Percentiles rank a stretch among this genome's conserved stretches.
Conservation (phyloP, 345 rosid species). For the Adansonia digitata region DNA sequence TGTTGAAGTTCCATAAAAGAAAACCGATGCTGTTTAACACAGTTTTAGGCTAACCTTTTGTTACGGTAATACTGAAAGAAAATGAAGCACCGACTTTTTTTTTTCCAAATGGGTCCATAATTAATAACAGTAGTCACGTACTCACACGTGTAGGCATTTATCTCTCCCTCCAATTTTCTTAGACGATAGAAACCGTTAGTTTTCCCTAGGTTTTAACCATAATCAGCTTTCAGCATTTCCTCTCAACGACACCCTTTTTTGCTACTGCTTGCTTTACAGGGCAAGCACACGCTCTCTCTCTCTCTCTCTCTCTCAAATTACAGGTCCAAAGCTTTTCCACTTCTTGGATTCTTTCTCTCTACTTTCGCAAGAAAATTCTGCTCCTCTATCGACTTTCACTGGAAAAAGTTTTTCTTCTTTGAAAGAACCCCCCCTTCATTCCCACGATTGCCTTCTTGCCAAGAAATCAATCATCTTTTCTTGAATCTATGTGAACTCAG, state of each 20-base stretch:
- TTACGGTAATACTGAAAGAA: no score
- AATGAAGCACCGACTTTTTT: no score
- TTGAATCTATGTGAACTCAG: neutral
- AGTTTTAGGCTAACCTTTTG: no score
- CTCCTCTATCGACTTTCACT: conserved; percentile 7
- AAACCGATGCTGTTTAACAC: no score
- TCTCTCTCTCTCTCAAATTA: neutral
- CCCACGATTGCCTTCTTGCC: neutral
- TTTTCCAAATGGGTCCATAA: neutral
- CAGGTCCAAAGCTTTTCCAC: conserved; percentile 36
- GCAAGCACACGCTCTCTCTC: neutral
- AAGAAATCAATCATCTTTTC: neutral
- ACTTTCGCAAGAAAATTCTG: conserved; percentile 13
- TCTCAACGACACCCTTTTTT: neutral
- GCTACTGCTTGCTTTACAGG: neutral
- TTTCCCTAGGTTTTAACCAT: neutral
- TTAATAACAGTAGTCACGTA: neutral
- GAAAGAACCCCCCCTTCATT: neutral
- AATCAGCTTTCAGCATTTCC: neutral
- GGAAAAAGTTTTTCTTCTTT: conserved; percentile 7
- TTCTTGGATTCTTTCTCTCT: conserved; percentile 40
- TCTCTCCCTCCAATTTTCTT: neutral
- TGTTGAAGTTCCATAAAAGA: neutral
- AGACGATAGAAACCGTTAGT: conserved; percentile 1
- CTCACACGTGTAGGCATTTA: conserved; percentile 7